A percentile compares a stretch with the other conserved stretches of the same genome.
These are phyloP conservation scores for Austroboletus eburneus DNA, from an alignment of 768 basidiomycete genomes.

Conservation along the genomic window DNA sequence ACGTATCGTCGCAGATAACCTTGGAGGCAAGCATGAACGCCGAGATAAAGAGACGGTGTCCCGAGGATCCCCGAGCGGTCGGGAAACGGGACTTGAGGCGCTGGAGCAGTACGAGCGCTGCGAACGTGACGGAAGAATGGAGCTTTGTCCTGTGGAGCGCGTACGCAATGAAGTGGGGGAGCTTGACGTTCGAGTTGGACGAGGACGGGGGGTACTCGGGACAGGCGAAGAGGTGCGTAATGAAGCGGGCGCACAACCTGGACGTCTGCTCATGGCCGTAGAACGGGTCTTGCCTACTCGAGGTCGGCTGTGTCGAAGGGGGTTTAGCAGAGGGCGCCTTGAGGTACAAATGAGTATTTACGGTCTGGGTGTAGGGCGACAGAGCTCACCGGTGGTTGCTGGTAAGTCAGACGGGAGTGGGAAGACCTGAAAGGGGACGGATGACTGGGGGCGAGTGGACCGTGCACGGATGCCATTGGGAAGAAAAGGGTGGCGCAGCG, in stretches of 20 bases:
- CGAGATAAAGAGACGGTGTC: constrained; percentile 67
- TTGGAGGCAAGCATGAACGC: constrained; percentile 72
- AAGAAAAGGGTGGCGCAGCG: constrained; percentile 16
- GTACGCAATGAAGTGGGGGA: constrained; percentile 65
- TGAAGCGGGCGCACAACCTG: constrained; percentile 69
- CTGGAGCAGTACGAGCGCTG: constrained; percentile 46
- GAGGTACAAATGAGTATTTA: neutral
- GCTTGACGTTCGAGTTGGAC: constrained; percentile 27
- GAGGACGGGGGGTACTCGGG: constrained; percentile 68
- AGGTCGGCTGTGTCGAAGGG: constrained; percentile 27
- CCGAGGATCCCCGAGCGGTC: constrained; percentile 70
- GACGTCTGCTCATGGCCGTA: constrained; percentile 71
- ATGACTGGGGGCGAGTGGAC: constrained; percentile 24
- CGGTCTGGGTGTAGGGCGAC: neutral
- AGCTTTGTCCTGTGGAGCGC: constrained; percentile 65
- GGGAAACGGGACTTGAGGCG: constrained; percentile 71
- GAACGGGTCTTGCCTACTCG: constrained; percentile 25
- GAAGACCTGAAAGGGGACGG: constrained; percentile 26
- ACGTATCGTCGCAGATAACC: constrained; percentile 92
- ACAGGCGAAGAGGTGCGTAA: constrained; percentile 81
- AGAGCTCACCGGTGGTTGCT: constrained; percentile 24
- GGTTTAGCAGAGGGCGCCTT: constrained; percentile 28
- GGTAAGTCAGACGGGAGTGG: constrained; percentile 24
- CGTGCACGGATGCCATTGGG: constrained; percentile 32
- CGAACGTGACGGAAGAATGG: constrained; percentile 45